Evolutionary conservation across 306 rosid genomes (phyloP), one percentile per base, ranked within the genome.

Genomic region (Begonia fuchsioides): DNA sequence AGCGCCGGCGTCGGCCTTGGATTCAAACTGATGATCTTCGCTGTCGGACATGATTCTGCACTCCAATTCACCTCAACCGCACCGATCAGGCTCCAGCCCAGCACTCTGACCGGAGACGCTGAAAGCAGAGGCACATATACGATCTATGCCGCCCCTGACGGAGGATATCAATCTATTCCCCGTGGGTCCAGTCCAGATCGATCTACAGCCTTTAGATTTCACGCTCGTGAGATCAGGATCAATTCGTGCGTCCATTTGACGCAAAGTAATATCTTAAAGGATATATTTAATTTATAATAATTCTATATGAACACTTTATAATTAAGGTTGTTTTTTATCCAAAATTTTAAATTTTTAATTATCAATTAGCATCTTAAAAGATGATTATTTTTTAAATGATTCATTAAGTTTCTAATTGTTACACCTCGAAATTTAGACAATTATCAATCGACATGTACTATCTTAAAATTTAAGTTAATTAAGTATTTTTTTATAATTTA

Each of bases 191-290:
- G 39, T 5, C 64, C 63, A 44, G n/a, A 56, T 56, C 1, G 12
- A 38, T 9, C 55, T 10, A 15, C 4, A 13, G 15, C 68, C 68
- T 51, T 55, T 43, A 39, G 68, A 63, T 63, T 49, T 19, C 4
- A 19, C 26, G 26, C 26, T 2, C 26, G 26, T 19, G 26, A 2
- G 26, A 19, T 2, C 26, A 2, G 4, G 26, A 4, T 19, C 26
- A 19, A 19, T 19, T 19, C 26, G 26, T 19, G 26, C 26, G 26
- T 19, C 26, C 26, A 19, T 2, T 19, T 2, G 2, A 90, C 97
- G 54, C 97, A 80, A 61, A 95, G 95, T 17, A 95, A 84, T n/a
- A n/a, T n/a, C n/a, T n/a, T n/a, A n/a, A n/a, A n/a, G 68, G 84
- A 90, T 70, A 84, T 95, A 39, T 90, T 93, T 46, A 90, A 93